Base-by-base conservation (phyloP, 805 yeast genomes). In the Spathaspora girioi region DNA sequence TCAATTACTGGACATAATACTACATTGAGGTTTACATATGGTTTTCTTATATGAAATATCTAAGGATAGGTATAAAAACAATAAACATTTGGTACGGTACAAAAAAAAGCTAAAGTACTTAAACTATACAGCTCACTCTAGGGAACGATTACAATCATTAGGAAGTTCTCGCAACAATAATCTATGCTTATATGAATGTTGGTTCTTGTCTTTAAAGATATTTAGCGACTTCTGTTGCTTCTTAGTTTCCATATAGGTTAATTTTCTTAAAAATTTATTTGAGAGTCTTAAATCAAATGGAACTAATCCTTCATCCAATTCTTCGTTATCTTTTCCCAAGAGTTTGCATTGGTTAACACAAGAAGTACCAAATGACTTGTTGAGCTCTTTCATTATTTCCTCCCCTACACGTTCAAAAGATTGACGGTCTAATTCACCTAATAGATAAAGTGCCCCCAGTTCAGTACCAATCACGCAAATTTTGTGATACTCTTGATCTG, bases 401-500 rank as follows among this genome's bases (percentile, higher is more conserved):
- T 35, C 8, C n/a, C n/a, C 14, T n/a, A 35, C 7, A n/a, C n/a
- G n/a, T n/a, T n/a, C n/a, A n/a, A n/a, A n/a, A 35, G 2, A 4
- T 3, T 35, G 7, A 12, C 3, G 11, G 3, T 9, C 40, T 35
- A n/a, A 9, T 35, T 42, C 44, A 32, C 50, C 48, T 10, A 51
- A 17, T 14, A 51, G 17, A 38, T 48, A 51, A n/a, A 48, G 10
- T 14, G 52, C 54, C 10, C 54, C 54, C 54, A 51, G 54, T 9
- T 42, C 41, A 35, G 54, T 51, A 26, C 47, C 54, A 26, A 51
- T 35, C 9, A 51, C 29, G 15, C 14, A 40, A 11, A 44, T 5
- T 27, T 15, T 44, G 8, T 2, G 10, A 9, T 17, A 38, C n/a
- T 43, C 23, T 20, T 23, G 38, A 51, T 14, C 4, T 12, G 3